Evolutionary conservation across 2,329 filamentous ascomycete genomes (phyloP), one percentile per base, ranked within the genome.

Genomic region (Xylaria sp.): DNA sequence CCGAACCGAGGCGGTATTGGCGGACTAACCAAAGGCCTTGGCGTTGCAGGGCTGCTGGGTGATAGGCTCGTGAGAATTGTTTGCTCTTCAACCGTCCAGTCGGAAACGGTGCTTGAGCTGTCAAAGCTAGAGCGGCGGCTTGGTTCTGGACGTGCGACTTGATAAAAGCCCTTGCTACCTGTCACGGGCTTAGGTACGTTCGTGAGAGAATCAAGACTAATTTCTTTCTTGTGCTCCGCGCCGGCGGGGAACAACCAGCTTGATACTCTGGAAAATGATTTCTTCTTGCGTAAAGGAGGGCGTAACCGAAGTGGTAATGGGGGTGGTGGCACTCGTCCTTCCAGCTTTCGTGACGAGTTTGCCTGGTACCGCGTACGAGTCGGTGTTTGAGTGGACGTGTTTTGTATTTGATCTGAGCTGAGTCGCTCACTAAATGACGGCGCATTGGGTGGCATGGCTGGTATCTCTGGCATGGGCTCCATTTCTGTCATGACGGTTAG

Each of bases 251-350:
- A 82, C 71, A 90, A 80, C 87, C 88, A 90, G 71, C 78, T 84
- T 2, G 88, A 89, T 8, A 90, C 86, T 17, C 84, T 83, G 9
- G 87, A 88, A 75, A 91, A 90, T 0, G 88, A 89, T 75, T 90
- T 90, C 82, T 90, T 90, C 81, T 90, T 90, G 67, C 88, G 82
- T 69, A 90, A 76, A 1, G 87, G 86, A 7, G 87, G 88, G n/a
- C 85, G 85, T 64, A 89, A 81, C 17, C 88, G 84, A 27, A 89
- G 82, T 0, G 88, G 87, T 4, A 89, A 79, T 1, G 88, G 88
- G 0, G 87, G 88, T 2, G 86, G 85, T 0, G 85, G 81, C 1
- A 82, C 79, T 6, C 79, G 77, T 4, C 81, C 79, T 24, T 82
- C 76, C 11, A 77, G 72, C 58, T 76, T 78, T 71, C 65, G 79